A percentile compares a stretch with the other conserved stretches of the same genome.
These are phyloP conservation scores for Neurospora tetrasperma DNA, from an alignment of 495 filamentous ascomycete genomes.

Conservation along the genomic window DNA sequence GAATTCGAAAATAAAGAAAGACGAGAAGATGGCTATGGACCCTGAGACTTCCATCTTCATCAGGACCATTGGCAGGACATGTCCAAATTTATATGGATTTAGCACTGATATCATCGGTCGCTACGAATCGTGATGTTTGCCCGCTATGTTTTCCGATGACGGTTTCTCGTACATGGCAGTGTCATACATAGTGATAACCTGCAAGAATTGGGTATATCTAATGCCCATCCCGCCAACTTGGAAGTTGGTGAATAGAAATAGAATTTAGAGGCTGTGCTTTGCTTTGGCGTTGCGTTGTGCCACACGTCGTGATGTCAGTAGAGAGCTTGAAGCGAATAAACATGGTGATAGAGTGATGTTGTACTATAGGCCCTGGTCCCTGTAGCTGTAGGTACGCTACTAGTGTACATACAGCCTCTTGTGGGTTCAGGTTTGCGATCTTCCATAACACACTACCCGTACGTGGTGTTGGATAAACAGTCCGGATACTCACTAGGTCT, in stretches of 20 bases:
- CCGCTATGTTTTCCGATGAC: background rate
- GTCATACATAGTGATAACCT: background rate
- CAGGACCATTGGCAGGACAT: background rate
- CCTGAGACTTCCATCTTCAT: background rate
- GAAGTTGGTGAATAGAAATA: background rate
- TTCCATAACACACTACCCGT: background rate
- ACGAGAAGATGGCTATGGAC: background rate
- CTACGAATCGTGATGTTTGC: background rate
- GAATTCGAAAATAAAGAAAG: background rate
- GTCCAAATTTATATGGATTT: background rate
- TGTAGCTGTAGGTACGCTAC: background rate
- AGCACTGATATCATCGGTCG: no score
- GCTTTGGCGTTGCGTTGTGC: background rate
- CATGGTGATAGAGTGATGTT: background rate
- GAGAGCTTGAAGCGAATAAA: background rate
- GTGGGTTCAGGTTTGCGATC: background rate
- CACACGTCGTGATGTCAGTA: background rate
- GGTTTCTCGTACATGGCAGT: background rate
- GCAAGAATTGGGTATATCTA: background rate
- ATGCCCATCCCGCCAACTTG: background rate
- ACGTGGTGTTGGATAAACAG: no score
- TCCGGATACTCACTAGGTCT: no score
- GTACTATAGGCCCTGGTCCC: background rate
- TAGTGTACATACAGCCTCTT: background rate
- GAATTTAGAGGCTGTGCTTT: background rate